A percentile compares a stretch with the other conserved stretches of the same genome.
phyloP scores from a whole-genome alignment of 163 green algal genomes.

The Coccomyxa subellipsoidea region DNA sequence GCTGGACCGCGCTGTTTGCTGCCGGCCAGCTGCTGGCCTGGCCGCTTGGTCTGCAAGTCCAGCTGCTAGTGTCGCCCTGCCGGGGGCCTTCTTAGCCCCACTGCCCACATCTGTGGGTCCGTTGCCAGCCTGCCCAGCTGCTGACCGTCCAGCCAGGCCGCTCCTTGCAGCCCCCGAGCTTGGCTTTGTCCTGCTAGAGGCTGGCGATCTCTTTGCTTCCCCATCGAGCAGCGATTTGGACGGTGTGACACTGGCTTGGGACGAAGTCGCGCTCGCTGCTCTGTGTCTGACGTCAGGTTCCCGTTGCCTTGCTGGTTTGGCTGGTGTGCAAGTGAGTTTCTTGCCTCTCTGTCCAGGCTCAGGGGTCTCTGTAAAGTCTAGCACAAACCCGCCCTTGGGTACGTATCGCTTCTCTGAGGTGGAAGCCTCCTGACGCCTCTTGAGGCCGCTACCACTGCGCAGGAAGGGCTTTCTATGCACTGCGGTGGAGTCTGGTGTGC shows the following conservation, averaged over 20 bases:
- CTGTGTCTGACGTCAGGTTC: neutral
- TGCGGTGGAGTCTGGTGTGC: neutral
- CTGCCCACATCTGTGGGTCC: neutral
- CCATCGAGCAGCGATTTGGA: neutral
- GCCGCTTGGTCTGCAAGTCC: neutral
- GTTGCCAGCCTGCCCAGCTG: neutral
- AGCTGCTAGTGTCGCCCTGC: neutral
- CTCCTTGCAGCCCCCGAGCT: neutral
- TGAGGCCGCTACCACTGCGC: neutral
- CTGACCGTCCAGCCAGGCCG: neutral
- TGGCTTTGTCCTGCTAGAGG: neutral
- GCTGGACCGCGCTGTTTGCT: neutral
- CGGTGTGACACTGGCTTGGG: neutral
- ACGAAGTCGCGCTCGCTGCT: neutral
- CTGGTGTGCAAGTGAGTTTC: neutral
- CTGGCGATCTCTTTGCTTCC: neutral
- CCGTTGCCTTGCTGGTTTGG: neutral
- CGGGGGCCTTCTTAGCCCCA: neutral
- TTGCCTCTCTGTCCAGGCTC: neutral
- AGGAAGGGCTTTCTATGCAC: constrained; percentile 1
- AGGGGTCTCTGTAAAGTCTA: neutral
- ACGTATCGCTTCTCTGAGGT: neutral
- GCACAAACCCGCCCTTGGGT: constrained; percentile 2
- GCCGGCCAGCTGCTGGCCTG: neutral
- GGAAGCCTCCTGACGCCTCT: constrained; percentile 2